A percentile compares a stretch with the other conserved stretches of the same genome.
phyloP scores from a whole-genome alignment of 345 rosid genomes.

The Mangifera indica region DNA sequence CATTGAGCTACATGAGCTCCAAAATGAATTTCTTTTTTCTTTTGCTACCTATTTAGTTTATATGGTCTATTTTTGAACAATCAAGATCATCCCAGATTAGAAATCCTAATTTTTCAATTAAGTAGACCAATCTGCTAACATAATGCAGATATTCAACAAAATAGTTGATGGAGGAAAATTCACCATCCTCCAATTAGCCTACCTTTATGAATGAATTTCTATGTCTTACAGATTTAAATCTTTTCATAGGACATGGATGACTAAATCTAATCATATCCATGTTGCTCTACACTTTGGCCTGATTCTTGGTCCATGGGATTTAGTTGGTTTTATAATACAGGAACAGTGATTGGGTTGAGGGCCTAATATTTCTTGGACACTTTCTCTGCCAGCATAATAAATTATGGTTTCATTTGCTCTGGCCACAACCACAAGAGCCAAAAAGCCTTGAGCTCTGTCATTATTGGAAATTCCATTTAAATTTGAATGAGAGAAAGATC shows the following conservation, averaged over 20 bases:
- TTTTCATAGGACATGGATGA: neutral
- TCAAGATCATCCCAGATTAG: too few relatives aligned
- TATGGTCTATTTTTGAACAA: too few relatives aligned
- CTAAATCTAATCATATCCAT: neutral
- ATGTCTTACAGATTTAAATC: too few relatives aligned
- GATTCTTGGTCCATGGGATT: neutral
- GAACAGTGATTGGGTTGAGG: neutral
- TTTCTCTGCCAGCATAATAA: neutral
- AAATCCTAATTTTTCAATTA: neutral
- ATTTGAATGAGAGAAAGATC: slow-evolving; percentile 1
- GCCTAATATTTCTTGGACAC: neutral
- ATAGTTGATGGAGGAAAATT: neutral
- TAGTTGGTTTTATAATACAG: neutral
- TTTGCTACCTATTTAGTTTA: too few relatives aligned
- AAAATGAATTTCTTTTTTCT: too few relatives aligned
- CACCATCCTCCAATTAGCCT: neutral
- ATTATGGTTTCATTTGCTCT: neutral
- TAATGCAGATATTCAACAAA: neutral
- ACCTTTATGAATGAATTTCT: neutral
- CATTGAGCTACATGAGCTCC: too few relatives aligned
- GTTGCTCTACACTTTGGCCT: neutral
- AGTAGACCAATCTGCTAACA: neutral
- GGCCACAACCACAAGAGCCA: neutral
- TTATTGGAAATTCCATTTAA: neutral
- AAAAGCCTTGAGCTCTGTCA: neutral